These are phyloP conservation scores for Ogataea wickerhamii DNA, from an alignment of 805 yeast genomes.

Conservation along the genomic window DNA sequence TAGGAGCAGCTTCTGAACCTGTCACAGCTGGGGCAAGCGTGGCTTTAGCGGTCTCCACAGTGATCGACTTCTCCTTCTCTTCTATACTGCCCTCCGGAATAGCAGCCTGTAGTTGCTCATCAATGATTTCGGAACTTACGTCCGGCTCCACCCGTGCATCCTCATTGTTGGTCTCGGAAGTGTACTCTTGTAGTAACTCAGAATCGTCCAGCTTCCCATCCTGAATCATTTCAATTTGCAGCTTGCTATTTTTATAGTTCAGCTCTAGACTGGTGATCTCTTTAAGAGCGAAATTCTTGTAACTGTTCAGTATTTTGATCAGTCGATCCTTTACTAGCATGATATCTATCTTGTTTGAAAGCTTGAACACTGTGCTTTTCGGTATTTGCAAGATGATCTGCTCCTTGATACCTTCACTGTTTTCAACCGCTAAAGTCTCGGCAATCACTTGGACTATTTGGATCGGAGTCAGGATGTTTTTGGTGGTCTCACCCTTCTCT, in stretches of 20 bases:
- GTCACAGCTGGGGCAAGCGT: background rate
- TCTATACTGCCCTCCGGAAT: background rate
- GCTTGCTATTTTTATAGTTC: slow-evolving; percentile 32
- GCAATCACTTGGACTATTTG: slow-evolving; percentile 36
- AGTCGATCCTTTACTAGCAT: slow-evolving; percentile 33
- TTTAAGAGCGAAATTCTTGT: slow-evolving; percentile 30
- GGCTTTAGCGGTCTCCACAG: background rate
- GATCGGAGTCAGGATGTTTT: slow-evolving; percentile 29
- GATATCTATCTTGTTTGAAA: slow-evolving; percentile 30
- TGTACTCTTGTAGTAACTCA: slow-evolving; percentile 27
- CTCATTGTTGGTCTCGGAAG: slow-evolving; percentile 7
- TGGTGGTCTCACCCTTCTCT: slow-evolving; percentile 16
- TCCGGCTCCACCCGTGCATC: slow-evolving; percentile 13
- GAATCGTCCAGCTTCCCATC: slow-evolving; percentile 39
- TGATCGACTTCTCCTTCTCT: background rate
- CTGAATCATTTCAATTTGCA: slow-evolving; percentile 40
- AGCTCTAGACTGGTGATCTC: slow-evolving; percentile 39
- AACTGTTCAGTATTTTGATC: slow-evolving; percentile 31
- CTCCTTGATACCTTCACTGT: slow-evolving; percentile 24
- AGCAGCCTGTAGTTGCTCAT: slow-evolving; percentile 5
- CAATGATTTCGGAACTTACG: background rate
- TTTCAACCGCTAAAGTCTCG: slow-evolving; percentile 32
- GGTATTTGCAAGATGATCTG: slow-evolving; percentile 33
- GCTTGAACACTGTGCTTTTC: slow-evolving; percentile 31
- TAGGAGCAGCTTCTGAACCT: background rate